Base-by-base conservation (phyloP, 2,329 filamentous ascomycete genomes). In the Colletotrichum tropicicola region DNA sequence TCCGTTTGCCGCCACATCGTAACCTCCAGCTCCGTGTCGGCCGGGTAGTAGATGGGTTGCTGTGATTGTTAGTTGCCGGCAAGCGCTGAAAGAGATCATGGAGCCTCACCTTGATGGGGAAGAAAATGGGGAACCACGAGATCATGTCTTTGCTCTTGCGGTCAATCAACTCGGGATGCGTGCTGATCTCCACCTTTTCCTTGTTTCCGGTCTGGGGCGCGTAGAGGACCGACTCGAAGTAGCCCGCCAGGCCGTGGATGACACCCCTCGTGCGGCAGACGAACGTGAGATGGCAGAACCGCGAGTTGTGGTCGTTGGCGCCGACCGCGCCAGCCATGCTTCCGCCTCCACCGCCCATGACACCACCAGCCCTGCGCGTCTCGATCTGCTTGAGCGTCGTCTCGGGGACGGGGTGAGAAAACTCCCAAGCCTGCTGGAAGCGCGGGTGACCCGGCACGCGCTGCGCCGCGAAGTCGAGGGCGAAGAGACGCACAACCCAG, bases 111-210 rank as follows among this genome's bases (percentile, higher is more conserved):
- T 96, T 97, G 13, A 99, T 81, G 0, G 97, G 96, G 75, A 99
- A 99, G 81, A 95, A 98, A 28, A 99, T 98, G 1, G 96, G 96
- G 76, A 99, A 99, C 96, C 96, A 99, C 59, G 93, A 97, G 68
- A 98, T 97, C 97, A 99, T 99, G 72, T 97, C 94, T 74, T 91
- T 92, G 83, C 94, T 97, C 87, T 98, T 98, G 61, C 83, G 82
- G 59, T 96, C 93, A 79, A 99, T 98, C 28, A 91, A 92, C 68
- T 97, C 92, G 0, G 96, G 97, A 72, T 97, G 91, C 4, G 92
- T 99, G 73, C 93, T 97, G 65, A 99, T 85, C 80, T 98, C 95
- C 5, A 98, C 88, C 70, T 88, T 89, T 2, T 81, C 72, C 68
- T 73, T 73, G 23, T 79, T 77, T 6, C 71, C 77, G 6, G 78